Base-by-base conservation (phyloP, 768 basidiomycete genomes). In the Mycena indigotica region DNA sequence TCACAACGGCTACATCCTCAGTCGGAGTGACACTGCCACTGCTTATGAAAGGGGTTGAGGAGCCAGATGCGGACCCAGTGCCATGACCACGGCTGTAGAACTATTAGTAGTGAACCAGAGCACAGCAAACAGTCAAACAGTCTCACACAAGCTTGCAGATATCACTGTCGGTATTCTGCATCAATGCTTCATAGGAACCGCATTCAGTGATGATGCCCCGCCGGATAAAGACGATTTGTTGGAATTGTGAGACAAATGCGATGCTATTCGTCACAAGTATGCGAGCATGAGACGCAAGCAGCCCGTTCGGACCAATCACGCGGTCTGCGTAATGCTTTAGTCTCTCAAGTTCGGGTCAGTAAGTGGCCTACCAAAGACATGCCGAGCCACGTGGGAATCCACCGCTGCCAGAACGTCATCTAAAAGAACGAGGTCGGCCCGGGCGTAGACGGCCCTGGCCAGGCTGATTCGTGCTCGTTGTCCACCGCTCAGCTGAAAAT, bases 391-490 rank as follows among this genome's bases (percentile, higher is more conserved):
- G 70, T 93, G 91, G n/a, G 88, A 84, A 65, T 92, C 91, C 4
- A 92, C 86, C 16, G 89, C 89, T 25, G 91, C 88, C 29, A 98
- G 80, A 39, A 93, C 93, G 60, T 98, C 95, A 64, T 98, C 96
- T 4, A 98, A 78, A 1, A 98, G 80, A 48, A 89, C 76, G 28
- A 97, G 70, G 70, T 98, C 95, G 1, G 95, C 93, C 44, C 95
- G 82, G 3, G 93, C 87, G 71, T 98, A 98, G 0, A 96, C 90
- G 2, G 92, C 93, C 57, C 95, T 79, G 5, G 96, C 96, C 8
- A 97, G 77, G 15, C 89, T 83, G 5, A 95, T 80, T 26, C 93
- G 85, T 51, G 93, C 91, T 16, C 89, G 84, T 69, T 95, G 91
- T 0, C 93, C 93, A 32, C 93, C 92, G 62, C 88, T 89, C 57